Conservation (phyloP, 1,284 basidiomycete species). For the Golubevia pallescens region DNA sequence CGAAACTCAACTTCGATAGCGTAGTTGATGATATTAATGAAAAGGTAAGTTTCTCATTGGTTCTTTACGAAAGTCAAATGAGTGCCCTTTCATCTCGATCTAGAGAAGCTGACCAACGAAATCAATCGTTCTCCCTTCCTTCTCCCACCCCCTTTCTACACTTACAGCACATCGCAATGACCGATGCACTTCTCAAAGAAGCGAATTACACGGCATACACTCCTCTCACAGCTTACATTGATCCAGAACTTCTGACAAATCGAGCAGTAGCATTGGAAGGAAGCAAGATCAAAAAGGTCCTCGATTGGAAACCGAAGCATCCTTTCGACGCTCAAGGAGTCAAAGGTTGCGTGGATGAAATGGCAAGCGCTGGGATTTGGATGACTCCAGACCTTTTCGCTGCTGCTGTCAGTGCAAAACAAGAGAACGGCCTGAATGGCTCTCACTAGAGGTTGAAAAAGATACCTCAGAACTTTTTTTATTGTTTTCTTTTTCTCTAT, state of each 20-base stretch:
- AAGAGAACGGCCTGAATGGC: background rate
- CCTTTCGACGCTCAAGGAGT: background rate
- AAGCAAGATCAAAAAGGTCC: slow-evolving; percentile 20
- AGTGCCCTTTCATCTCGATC: background rate
- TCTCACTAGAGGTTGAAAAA: background rate
- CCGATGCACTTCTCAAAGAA: slow-evolving; percentile 15
- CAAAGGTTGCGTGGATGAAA: background rate
- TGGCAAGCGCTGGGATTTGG: background rate
- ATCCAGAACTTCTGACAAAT: slow-evolving; percentile 27
- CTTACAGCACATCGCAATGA: slow-evolving; percentile 15
- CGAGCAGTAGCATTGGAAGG: slow-evolving; percentile 23
- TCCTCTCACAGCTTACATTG: slow-evolving; percentile 16
- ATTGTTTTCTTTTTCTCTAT: too few relatives aligned
- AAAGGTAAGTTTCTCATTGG: slow-evolving; percentile 14
- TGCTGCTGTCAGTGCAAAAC: background rate
- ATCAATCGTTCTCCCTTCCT: background rate
- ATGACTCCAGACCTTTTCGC: background rate
- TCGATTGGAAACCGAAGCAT: slow-evolving; percentile 23
- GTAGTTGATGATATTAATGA: slow-evolving; percentile 42
- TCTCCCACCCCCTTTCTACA: background rate
- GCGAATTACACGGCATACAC: slow-evolving; percentile 12
- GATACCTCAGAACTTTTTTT: background rate
- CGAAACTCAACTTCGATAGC: slow-evolving; percentile 16
- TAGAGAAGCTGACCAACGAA: background rate
- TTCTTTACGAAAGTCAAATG: background rate